Evolutionary conservation across 495 filamentous ascomycete species (phyloP).

Genomic region (Evernia prunastri): DNA sequence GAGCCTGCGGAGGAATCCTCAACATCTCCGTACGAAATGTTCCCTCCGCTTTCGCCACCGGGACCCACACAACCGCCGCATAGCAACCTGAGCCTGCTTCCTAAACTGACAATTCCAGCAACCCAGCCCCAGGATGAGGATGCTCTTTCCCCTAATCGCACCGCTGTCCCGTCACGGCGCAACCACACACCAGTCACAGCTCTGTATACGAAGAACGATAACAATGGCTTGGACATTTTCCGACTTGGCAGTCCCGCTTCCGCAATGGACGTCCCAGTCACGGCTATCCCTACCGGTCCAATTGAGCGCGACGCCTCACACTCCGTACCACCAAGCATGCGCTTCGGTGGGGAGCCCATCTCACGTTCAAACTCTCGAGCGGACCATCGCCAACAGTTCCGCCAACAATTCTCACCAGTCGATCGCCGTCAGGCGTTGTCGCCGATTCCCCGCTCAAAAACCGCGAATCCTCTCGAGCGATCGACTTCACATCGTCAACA

Average conservation of each 20-base stretch:
- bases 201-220: slow-evolving; percentile 16
- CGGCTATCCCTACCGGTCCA: slow-evolving; percentile 60
- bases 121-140: slow-evolving; percentile 39
- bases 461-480: slow-evolving; percentile 15
- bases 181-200: slow-evolving; percentile 24
- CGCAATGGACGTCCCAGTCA: slow-evolving; percentile 83
- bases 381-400: slow-evolving; percentile 20
- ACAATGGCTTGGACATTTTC: slow-evolving; percentile 47
- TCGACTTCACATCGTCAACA: slow-evolving; percentile 24
- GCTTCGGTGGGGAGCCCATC: slow-evolving; percentile 34
- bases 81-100: slow-evolving; percentile 47
- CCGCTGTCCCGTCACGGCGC: slow-evolving; percentile 29
- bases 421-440: slow-evolving; percentile 27
- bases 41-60: slow-evolving; percentile 38
- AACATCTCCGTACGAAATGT: slow-evolving; percentile 43
- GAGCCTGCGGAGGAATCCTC: slow-evolving; percentile 37
- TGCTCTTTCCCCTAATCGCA: slow-evolving; percentile 39
- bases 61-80: slow-evolving; percentile 38
- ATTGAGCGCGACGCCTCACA: slow-evolving; percentile 68
- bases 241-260: slow-evolving; percentile 75
- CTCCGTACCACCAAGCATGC: slow-evolving; percentile 92
- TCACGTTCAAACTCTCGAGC: slow-evolving; percentile 29
- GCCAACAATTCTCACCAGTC: slow-evolving; percentile 27
- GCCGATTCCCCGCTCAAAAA: neutral
- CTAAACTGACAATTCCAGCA: slow-evolving; percentile 51